A percentile compares a stretch with the other conserved stretches of the same genome.
Evolutionary conservation across 1,284 basidiomycete species (phyloP).

Genomic region (Bjerkandera adusta): DNA sequence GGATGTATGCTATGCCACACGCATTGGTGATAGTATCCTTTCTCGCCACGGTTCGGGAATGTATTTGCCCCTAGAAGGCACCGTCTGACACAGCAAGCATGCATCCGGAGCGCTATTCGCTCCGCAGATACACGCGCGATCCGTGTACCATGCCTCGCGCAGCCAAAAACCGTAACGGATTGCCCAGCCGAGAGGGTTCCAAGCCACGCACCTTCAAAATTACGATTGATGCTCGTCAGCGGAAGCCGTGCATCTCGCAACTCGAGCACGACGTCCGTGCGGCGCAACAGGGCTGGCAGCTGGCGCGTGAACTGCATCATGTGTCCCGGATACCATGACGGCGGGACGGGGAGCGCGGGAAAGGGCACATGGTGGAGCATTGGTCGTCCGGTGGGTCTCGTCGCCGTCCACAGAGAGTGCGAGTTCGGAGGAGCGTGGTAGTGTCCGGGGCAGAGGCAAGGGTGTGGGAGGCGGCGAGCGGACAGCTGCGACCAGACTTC

Average conservation of each 20-base stretch:
- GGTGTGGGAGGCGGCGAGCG: neutral
- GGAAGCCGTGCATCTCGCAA: constrained; percentile 92
- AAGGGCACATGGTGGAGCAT: constrained; percentile 46
- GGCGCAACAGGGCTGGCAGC: constrained; percentile 74
- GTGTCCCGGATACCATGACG: constrained; percentile 97
- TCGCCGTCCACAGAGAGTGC: neutral
- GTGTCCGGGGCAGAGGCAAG: neutral
- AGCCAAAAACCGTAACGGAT: neutral
- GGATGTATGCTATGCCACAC: too few species aligned
- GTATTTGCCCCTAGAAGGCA: neutral
- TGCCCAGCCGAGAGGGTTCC: too few species aligned
- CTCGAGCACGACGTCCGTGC: constrained; percentile 92
- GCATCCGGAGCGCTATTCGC: too few species aligned
- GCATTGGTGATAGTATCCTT: too few species aligned
- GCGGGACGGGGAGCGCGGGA: constrained; percentile 68
- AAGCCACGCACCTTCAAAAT: constrained; percentile 67
- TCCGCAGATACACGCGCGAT: too few species aligned
- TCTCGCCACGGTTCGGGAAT: too few species aligned
- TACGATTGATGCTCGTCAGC: constrained; percentile 90
- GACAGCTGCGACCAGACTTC: neutral
- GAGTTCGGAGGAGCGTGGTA: neutral
- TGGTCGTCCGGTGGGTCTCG: neutral
- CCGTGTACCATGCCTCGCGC: neutral
- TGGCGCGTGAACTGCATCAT: constrained; percentile 88
- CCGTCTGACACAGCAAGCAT: neutral